phyloP scores from a whole-genome alignment of 2,329 filamentous ascomycete species.

The Beauveria rudraprayagi region DNA sequence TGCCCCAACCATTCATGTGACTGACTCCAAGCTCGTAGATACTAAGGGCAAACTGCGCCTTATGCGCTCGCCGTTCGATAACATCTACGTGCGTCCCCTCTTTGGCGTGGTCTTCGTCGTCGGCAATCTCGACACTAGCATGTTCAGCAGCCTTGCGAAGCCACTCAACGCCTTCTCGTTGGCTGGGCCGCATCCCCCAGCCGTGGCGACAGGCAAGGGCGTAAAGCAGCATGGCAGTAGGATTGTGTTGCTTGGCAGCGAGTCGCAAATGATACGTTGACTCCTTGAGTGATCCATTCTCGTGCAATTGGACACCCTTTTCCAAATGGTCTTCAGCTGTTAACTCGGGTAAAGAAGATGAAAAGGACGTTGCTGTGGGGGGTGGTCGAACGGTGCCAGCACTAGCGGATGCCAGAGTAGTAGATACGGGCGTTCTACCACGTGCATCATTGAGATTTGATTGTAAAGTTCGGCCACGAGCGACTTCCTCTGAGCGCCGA shows the following conservation, averaged over 20 bases:
- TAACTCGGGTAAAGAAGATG: constrained; percentile 57
- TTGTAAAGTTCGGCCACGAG: constrained; percentile 37
- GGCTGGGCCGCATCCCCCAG: constrained; percentile 94
- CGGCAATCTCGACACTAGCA: constrained; percentile 72
- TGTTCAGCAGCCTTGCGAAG: constrained; percentile 82
- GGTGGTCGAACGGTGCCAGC: constrained; percentile 41
- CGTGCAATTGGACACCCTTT: constrained; percentile 84
- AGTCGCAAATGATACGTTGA: constrained; percentile 93
- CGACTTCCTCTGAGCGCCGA: constrained; percentile 40
- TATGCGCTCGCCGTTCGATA: constrained; percentile 69
- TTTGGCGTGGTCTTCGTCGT: constrained; percentile 63
- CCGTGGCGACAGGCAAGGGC: constrained; percentile 91
- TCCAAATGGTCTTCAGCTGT: constrained; percentile 81
- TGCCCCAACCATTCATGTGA: constrained; percentile 98
- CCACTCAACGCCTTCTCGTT: constrained; percentile 85
- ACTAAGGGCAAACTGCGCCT: constrained; percentile 88
- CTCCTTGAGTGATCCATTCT: constrained; percentile 78
- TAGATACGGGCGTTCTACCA: constrained; percentile 38
- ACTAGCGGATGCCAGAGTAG: constrained; percentile 41
- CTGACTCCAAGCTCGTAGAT: constrained; percentile 95
- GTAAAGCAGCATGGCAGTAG: constrained; percentile 93
- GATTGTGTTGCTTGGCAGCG: constrained; percentile 75
- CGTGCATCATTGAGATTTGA: constrained; percentile 33
- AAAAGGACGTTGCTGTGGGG: constrained; percentile 34
- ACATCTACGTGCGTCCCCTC: constrained; percentile 56